These are phyloP conservation scores for Termitomyces sp. DNA, from an alignment of 768 basidiomycete species.

Conservation along the genomic window DNA sequence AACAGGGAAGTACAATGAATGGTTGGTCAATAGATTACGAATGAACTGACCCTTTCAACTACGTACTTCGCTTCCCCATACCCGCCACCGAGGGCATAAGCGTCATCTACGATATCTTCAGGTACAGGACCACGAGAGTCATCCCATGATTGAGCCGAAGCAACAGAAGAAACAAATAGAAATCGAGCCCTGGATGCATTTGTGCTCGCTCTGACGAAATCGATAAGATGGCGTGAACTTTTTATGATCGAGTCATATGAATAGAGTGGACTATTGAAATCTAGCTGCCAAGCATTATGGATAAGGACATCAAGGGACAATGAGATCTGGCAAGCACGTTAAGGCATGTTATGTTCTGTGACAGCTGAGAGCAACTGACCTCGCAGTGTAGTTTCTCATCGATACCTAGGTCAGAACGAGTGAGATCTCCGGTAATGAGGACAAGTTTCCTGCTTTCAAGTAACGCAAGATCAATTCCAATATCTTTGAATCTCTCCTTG, in stretches of 20 bases:
- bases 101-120: not conserved
- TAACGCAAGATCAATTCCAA: not conserved
- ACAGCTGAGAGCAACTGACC: not conserved
- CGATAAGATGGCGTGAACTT: no score
- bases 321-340: no score
- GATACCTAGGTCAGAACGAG: not conserved
- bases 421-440: not conserved
- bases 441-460: not conserved
- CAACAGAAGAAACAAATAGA: not conserved
- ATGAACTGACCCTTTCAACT: not conserved
- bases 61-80: constrained; percentile 3
- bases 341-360: not conserved
- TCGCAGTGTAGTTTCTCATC: not conserved
- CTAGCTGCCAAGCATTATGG: no score
- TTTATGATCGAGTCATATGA: not conserved
- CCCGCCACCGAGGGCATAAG: not conserved
- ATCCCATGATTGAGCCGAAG: not conserved
- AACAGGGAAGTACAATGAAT: not conserved
- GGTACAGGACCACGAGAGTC: not conserved
- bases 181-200: not conserved
- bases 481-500: not conserved
- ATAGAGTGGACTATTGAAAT: no score
- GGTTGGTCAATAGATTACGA: not conserved
- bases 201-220: no score
- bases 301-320: no score